Evolutionary conservation across 352 stramenopile genomes (phyloP).

Genomic region (Plasmopara halstedii): DNA sequence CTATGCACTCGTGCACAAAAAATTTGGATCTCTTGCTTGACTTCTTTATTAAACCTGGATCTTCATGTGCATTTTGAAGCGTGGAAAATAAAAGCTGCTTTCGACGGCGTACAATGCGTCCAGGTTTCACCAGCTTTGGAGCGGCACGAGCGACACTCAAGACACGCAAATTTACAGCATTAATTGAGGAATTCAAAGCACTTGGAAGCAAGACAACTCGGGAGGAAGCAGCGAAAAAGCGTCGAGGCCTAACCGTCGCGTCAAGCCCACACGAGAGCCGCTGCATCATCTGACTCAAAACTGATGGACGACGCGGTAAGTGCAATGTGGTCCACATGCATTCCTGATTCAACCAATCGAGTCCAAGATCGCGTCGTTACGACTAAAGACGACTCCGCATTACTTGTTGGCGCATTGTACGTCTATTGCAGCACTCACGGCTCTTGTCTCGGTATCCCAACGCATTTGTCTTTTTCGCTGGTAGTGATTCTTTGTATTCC

Average conservation of each 20-base stretch:
- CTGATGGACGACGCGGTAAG: slow-evolving; percentile 4
- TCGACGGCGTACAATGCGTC: slow-evolving; percentile 9
- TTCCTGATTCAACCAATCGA: slow-evolving; percentile 1
- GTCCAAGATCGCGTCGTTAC: slow-evolving; percentile 16
- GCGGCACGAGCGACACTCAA: slow-evolving; percentile 1
- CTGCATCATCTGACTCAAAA: slow-evolving; percentile 5
- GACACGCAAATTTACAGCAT: slow-evolving; percentile 1
- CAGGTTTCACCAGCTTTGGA: slow-evolving; percentile 5
- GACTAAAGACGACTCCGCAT: background rate
- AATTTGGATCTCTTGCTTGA: slow-evolving; percentile 3
- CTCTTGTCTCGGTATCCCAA: background rate
- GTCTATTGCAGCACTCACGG: background rate
- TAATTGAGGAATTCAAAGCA: background rate
- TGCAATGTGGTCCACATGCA: background rate
- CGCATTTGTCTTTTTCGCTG: background rate
- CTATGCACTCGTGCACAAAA: slow-evolving; percentile 48
- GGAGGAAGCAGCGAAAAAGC: background rate
- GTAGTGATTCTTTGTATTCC: too few relatives aligned
- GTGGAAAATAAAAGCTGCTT: slow-evolving; percentile 3
- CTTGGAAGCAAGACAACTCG: background rate
- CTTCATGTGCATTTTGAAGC: background rate
- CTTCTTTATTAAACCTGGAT: background rate
- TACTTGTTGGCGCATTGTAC: too few relatives aligned
- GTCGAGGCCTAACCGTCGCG: background rate
- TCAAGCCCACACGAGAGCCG: slow-evolving; percentile 10